A percentile compares a stretch with the other conserved stretches of the same genome.
Conservation (phyloP, 257 asterid genomes). For the Verbascum thapsus region DNA sequence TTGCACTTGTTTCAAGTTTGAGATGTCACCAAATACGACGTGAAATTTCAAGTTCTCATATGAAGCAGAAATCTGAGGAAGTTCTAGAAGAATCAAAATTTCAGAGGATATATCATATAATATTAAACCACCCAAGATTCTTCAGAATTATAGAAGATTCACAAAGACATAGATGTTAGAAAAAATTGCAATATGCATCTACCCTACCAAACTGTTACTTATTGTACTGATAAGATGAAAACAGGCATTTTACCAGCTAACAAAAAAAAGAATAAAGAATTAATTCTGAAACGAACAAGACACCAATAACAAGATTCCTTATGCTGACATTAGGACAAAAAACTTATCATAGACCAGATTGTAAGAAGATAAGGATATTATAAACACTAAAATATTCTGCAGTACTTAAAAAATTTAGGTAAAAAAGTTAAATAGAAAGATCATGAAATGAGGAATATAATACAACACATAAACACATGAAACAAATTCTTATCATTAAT, state of each 20-base stretch:
- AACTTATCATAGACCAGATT: constrained; percentile 32
- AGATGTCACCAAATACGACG: neutral
- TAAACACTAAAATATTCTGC: constrained; percentile 9
- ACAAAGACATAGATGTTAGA: neutral
- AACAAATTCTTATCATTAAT: constrained; percentile 1
- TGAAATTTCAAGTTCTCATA: neutral
- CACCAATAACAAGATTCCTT: constrained; percentile 31
- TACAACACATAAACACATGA: constrained; percentile 1
- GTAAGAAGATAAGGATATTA: constrained; percentile 26
- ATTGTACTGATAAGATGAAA: constrained; percentile 28
- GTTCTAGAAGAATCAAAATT: constrained; percentile 1
- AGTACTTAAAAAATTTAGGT: constrained; percentile 4
- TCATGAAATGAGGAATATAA: constrained; percentile 2
- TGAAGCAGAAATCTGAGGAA: constrained; percentile 17
- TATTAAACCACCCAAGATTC: constrained; percentile 17
- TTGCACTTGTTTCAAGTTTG: neutral
- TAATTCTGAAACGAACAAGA: constrained; percentile 30
- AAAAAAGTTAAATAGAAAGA: neutral
- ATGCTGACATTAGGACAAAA: constrained; percentile 31
- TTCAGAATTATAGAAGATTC: neutral
- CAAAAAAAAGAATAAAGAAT: constrained; percentile 30
- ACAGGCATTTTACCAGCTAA: constrained; percentile 33
- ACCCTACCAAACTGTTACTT: constrained; percentile 28
- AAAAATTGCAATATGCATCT: constrained; percentile 24
- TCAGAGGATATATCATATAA: constrained; percentile 23